These are phyloP conservation scores for Suhomyces ambrosiae DNA, from an alignment of 1,139 yeast species.

Conservation along the genomic window DNA sequence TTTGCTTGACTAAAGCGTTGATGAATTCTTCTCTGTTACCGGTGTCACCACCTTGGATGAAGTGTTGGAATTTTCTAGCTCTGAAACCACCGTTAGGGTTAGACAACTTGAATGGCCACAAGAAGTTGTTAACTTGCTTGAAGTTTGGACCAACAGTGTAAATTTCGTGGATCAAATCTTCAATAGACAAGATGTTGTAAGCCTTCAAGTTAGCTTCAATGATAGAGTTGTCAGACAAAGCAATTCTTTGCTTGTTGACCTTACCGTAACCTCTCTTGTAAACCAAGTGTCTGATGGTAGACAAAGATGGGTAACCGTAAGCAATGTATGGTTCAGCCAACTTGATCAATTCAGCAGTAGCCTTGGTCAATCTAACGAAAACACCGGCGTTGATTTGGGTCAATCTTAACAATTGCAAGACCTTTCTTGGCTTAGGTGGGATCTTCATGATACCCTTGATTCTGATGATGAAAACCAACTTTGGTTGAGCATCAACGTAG, in stretches of 20 bases:
- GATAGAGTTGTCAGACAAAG: slow-evolving; percentile 91
- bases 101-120: slow-evolving; percentile 99
- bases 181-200: slow-evolving; percentile 94
- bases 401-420: slow-evolving; percentile 95
- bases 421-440: slow-evolving; percentile 99
- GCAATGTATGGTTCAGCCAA: slow-evolving; percentile 99
- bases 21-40: slow-evolving; percentile 99
- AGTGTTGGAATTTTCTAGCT: slow-evolving; percentile 99
- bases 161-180: slow-evolving; percentile 98
- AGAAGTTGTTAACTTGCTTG: slow-evolving; percentile 99
- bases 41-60: slow-evolving; percentile 99
- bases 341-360: slow-evolving; percentile 93
- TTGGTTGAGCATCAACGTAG: slow-evolving; percentile 97
- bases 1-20: slow-evolving; percentile 96
- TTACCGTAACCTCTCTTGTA: slow-evolving; percentile 99
- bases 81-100: slow-evolving; percentile 99
- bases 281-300: slow-evolving; percentile 93
- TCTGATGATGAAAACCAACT: slow-evolving; percentile 96
- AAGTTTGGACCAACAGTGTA: slow-evolving; percentile 99
- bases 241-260: slow-evolving; percentile 97
- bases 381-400: slow-evolving; percentile 99
- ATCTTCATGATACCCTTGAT: slow-evolving; percentile 99
- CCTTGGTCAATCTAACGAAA: slow-evolving; percentile 97
- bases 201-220: slow-evolving; percentile 93
- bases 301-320: slow-evolving; percentile 98